phyloP scores from a whole-genome alignment of 139 green algal species.

The Limnomonas spitsbergensis region DNA sequence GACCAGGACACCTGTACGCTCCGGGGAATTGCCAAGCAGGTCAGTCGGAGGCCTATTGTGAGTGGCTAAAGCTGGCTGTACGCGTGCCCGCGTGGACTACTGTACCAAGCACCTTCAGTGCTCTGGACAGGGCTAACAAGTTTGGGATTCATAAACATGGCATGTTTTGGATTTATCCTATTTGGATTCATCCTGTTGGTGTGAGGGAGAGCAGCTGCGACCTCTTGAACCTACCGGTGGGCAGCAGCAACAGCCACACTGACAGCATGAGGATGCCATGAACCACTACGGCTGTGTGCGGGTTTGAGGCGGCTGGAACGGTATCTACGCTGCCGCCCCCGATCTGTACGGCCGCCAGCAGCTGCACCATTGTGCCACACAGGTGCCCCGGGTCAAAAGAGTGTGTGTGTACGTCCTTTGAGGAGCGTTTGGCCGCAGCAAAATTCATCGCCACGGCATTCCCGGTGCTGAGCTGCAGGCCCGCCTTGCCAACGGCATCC shows the following conservation, averaged over 20 bases:
- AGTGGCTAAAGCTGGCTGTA: no score
- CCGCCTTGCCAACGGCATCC: background rate
- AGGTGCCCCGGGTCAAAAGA: background rate
- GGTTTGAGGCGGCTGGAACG: background rate
- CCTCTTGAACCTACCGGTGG: background rate
- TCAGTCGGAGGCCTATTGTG: no score
- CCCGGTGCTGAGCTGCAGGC: background rate
- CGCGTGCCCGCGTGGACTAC: no score
- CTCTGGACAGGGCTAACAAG: no score
- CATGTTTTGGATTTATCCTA: no score
- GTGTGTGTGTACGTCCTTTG: background rate
- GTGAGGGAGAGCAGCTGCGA: no score
- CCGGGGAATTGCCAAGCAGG: no score
- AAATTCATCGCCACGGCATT: background rate
- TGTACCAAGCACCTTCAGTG: no score
- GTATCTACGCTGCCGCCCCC: conserved; percentile 10
- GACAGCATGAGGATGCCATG: conserved; percentile 24
- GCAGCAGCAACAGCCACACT: conserved; percentile 27
- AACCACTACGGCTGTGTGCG: background rate
- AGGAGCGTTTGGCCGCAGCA: background rate
- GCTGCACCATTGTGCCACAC: background rate
- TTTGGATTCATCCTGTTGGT: no score
- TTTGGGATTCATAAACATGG: no score
- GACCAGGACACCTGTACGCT: conserved; percentile 13
- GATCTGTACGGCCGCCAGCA: background rate